A percentile compares a stretch with the other conserved stretches of the same genome.
phyloP scores from a whole-genome alignment of 2,329 filamentous ascomycete species.

The Botrytis fabae region DNA sequence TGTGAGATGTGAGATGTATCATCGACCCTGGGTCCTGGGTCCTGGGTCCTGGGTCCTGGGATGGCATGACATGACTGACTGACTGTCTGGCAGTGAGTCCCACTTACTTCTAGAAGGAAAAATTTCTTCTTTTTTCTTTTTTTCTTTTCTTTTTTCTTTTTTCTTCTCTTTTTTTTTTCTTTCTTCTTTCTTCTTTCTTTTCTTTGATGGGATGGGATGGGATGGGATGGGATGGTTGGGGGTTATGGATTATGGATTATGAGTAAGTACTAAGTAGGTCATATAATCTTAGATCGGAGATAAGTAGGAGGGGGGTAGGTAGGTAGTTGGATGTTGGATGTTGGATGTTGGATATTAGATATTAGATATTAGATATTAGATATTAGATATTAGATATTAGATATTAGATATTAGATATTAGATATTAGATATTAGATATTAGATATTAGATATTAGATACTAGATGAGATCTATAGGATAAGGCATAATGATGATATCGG shows the following conservation, averaged over 20 bases:
- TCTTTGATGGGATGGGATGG: too few relatives aligned
- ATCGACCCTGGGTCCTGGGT: too few relatives aligned
- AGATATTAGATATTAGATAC: too few relatives aligned
- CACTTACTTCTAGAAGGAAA: background rate
- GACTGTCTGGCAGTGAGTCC: background rate
- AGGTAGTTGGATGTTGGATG: background rate
- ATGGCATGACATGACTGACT: too few relatives aligned
- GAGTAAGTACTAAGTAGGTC: background rate
- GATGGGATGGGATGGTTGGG: too few relatives aligned
- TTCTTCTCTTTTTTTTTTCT: background rate
- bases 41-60: too few relatives aligned
- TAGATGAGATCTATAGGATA: background rate
- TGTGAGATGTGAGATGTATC: too few relatives aligned
- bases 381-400: background rate
- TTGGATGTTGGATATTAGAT: background rate
- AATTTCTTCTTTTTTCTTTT: background rate
- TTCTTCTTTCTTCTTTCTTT: too few relatives aligned
- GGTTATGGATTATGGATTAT: too few relatives aligned
- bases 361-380: too few relatives aligned
- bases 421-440: background rate
- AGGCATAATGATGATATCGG: background rate
- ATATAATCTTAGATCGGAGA: background rate
- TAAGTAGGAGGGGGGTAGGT: background rate
- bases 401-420: background rate
- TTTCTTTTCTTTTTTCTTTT: background rate